Evolutionary conservation across 2,329 filamentous ascomycete species (phyloP).

Genomic region (Aureobasidium sp.): DNA sequence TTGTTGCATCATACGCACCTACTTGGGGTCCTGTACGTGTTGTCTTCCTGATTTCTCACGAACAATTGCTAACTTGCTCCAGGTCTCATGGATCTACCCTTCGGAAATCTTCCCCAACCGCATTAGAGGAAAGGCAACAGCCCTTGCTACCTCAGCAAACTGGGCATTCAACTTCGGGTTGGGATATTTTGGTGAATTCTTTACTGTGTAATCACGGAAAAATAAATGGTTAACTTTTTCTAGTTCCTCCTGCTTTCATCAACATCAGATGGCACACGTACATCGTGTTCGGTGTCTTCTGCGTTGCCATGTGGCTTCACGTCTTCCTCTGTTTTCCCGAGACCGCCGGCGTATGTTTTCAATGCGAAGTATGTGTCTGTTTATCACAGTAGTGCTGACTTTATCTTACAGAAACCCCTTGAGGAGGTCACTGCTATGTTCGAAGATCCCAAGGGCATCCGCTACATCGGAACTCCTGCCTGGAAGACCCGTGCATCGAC

Average conservation of each 20-base stretch:
- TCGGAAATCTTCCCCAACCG: constrained; percentile 55
- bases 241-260: constrained; percentile 50
- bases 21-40: constrained; percentile 47
- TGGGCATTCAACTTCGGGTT: constrained; percentile 49
- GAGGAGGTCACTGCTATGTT: constrained; percentile 73
- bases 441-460: constrained; percentile 29
- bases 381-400: too few relatives aligned
- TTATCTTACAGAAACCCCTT: constrained; percentile 61
- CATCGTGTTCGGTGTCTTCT: constrained; percentile 68
- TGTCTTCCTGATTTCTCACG: fast-evolving
- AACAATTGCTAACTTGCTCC: not conserved
- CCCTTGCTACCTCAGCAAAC: constrained; percentile 51
- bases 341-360: too few relatives aligned
- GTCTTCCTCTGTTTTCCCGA: constrained; percentile 59
- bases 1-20: constrained; percentile 59
- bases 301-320: constrained; percentile 57
- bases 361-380: too few relatives aligned
- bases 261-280: constrained; percentile 53
- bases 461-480: constrained; percentile 44
- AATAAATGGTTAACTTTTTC: constrained; percentile 22
- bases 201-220: too few relatives aligned
- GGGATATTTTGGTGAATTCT: not conserved
- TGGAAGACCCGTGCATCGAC: constrained; percentile 41
- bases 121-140: constrained; percentile 55
- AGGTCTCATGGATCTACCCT: constrained; percentile 40